Evolutionary conservation across 148 eudicot species (phyloP), one percentile per base, ranked within the genome.

Genomic region (Tetragonia tetragonoides): DNA sequence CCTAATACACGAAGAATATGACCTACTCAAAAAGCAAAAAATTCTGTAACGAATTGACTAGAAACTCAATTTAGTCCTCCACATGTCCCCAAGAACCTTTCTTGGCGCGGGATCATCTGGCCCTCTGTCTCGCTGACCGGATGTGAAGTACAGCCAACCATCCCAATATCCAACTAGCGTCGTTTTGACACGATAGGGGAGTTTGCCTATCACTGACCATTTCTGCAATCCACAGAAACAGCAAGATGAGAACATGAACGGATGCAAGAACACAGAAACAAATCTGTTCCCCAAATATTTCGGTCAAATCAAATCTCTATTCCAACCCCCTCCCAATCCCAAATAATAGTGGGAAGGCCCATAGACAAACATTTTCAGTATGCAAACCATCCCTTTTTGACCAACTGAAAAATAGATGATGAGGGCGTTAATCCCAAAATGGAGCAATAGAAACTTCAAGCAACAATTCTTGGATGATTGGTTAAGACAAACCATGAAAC

Each of bases 51-150:
- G 16, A 51, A 68, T 62, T 10, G 46, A 61, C 79, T 83, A 83
- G 76, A 94, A 88, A 75, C 82, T 84, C 81, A 93, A 81, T 74
- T 90, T 91, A n/a, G 98, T 91, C 87, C 98, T 91, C 98, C 98
- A 93, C 91, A 91, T 84, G 72, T 96, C 97, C 44, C 97, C 98
- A 51, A 93, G 75, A 78, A 96, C 98, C 88, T 96, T 96, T 74
- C 59, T 91, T 24, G 98, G 99, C 17, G 91, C 54, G 34, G 98
- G 99, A 86, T 96, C 90, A 79, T 90, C 91, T 9, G 97, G 97
- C 21, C 99, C 93, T 87, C 73, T 91, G 82, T 96, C 99, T 66
- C 98, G 87, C 83, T 96, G 97, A 51, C 99, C 99, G 6, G 98
- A 93, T 12, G 95, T 91, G 86, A 96, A 96, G 74, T 96, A 90